Conservation (phyloP, 2,329 filamentous ascomycete genomes). For the Hymenotorrendiella dingleyae region DNA sequence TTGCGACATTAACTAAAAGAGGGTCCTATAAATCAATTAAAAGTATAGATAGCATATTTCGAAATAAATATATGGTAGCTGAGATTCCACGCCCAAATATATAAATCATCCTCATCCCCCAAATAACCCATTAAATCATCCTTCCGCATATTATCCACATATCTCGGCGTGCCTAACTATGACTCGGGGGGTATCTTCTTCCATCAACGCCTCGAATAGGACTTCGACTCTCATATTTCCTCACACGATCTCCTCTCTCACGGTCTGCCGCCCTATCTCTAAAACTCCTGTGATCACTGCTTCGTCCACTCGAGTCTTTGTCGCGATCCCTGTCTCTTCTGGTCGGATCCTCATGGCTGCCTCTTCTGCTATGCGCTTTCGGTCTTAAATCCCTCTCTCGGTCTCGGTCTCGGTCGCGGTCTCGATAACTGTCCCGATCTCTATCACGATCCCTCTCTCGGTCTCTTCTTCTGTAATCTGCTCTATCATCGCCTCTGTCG, state of each 20-base stretch:
- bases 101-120: neutral
- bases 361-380: conserved; percentile 1
- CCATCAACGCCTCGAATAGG: conserved; percentile 27
- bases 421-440: conserved; percentile 7
- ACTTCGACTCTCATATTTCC: conserved; percentile 16
- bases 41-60: too few relatives aligned
- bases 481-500: conserved; percentile 2
- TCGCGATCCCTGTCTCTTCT: conserved; percentile 15
- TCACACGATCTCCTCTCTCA: conserved; percentile 6
- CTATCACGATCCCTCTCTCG: conserved; percentile 11
- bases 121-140: neutral
- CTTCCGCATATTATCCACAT: neutral
- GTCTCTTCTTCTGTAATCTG: conserved; percentile 12
- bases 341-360: neutral
- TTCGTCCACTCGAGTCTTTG: conserved; percentile 4
- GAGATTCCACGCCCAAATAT: too few relatives aligned
- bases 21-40: too few relatives aligned
- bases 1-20: too few relatives aligned
- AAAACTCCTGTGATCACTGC: neutral
- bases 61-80: too few relatives aligned
- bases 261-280: neutral
- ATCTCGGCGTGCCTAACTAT: neutral
- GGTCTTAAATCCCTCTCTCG: conserved; percentile 10
- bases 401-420: conserved; percentile 11
- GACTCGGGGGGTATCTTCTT: conserved; percentile 25